A percentile compares a stretch with the other conserved stretches of the same genome.
phyloP scores from a whole-genome alignment of 805 yeast genomes.

The Wickerhamomyces tratensis region DNA sequence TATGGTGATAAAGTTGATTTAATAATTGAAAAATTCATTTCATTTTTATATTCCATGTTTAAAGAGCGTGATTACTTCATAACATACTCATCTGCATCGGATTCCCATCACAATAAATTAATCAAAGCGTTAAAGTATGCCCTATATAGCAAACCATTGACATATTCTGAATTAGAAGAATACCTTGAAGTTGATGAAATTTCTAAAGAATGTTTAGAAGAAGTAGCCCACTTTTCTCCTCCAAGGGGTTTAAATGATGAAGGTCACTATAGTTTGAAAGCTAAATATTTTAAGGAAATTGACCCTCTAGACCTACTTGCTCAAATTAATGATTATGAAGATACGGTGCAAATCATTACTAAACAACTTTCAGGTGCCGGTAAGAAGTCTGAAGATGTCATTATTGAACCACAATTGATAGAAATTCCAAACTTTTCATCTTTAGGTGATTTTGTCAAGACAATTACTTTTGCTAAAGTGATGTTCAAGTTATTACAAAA shows the following conservation, averaged over 20 bases:
- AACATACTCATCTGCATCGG: constrained; percentile 25
- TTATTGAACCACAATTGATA: constrained; percentile 37
- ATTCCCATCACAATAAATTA: constrained; percentile 20
- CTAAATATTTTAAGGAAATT: constrained; percentile 30
- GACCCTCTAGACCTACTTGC: constrained; percentile 52
- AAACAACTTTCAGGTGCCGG: constrained; percentile 27
- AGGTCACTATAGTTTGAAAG: constrained; percentile 56
- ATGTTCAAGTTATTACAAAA: constrained; percentile 47
- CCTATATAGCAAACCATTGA: constrained; percentile 40
- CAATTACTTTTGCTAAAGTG: constrained; percentile 43
- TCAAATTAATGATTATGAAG: constrained; percentile 36
- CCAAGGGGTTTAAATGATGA: constrained; percentile 60
- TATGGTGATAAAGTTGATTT: constrained; percentile 38
- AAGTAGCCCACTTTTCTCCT: constrained; percentile 49
- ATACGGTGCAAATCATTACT: constrained; percentile 36
- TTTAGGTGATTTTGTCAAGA: constrained; percentile 42
- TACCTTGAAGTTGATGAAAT: constrained; percentile 33
- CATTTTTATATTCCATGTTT: constrained; percentile 57
- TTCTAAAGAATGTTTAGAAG: constrained; percentile 50
- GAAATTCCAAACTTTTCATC: constrained; percentile 24
- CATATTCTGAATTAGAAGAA: constrained; percentile 38
- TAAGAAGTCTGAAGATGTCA: constrained; percentile 21
- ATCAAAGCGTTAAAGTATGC: constrained; percentile 37
- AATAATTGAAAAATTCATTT: constrained; percentile 73
- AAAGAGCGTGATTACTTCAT: constrained; percentile 60